phyloP scores from a whole-genome alignment of 768 basidiomycete species.

The Boletus rubropictus region DNA sequence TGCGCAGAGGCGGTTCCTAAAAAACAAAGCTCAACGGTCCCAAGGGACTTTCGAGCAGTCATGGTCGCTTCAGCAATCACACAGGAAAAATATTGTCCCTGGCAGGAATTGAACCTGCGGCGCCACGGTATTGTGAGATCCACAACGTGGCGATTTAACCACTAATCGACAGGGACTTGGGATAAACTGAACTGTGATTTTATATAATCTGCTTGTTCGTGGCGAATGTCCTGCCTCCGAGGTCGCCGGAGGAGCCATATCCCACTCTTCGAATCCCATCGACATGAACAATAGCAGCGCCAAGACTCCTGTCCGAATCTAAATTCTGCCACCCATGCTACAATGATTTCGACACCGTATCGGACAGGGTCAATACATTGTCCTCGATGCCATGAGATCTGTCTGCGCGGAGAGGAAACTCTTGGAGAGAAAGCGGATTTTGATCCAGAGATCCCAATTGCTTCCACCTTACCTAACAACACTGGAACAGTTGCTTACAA shows the following conservation, averaged over 20 bases:
- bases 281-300: too few species aligned
- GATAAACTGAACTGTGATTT: accelerated
- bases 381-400: constrained; percentile 17
- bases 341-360: too few species aligned
- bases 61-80: constrained; percentile 7
- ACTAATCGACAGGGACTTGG: constrained; percentile 38
- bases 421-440: background rate
- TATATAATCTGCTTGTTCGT: background rate
- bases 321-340: too few species aligned
- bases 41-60: constrained; percentile 19
- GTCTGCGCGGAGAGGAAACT: constrained; percentile 3
- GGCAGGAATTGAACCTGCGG: constrained; percentile 37
- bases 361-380: constrained; percentile 8
- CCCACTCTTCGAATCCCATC: too few species aligned
- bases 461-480: constrained; percentile 1
- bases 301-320: too few species aligned
- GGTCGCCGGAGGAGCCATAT: too few species aligned
- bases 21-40: constrained; percentile 57
- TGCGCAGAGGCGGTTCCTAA: constrained; percentile 79
- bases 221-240: too few species aligned
- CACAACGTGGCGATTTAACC: constrained; percentile 41
- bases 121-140: constrained; percentile 32
- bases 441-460: background rate
- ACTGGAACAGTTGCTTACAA: constrained; percentile 9
- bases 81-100: constrained; percentile 24